Evolutionary conservation across 2,329 filamentous ascomycete species (phyloP).

Genomic region (Trichoderma gracile): DNA sequence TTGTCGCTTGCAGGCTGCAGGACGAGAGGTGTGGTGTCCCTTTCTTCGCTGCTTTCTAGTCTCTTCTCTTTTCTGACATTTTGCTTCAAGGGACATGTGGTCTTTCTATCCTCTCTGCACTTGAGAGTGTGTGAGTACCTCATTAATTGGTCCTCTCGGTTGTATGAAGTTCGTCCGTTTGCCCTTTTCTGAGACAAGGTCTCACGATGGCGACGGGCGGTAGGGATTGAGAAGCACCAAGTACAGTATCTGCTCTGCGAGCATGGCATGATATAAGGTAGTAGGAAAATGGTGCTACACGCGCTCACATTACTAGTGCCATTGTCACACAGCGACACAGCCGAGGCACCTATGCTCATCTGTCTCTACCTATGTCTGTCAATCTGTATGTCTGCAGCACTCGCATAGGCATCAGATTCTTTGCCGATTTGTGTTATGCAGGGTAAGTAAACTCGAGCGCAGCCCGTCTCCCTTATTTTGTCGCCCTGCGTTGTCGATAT

Average conservation of each 20-base stretch:
- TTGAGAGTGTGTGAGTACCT: neutral
- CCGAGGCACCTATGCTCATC: too few species aligned
- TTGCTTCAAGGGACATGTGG: too few species aligned
- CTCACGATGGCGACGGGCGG: too few species aligned
- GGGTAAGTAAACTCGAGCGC: neutral
- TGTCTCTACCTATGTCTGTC: too few species aligned
- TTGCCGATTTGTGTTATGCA: neutral
- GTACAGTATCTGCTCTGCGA: neutral
- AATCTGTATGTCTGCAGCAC: neutral
- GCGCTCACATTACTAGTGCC: too few species aligned
- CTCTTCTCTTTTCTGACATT: neutral
- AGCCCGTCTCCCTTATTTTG: constrained; percentile 4
- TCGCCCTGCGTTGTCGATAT: neutral
- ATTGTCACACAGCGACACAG: too few species aligned
- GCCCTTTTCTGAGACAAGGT: neutral
- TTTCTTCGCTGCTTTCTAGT: neutral
- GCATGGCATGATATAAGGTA: neutral
- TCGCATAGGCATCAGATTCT: neutral
- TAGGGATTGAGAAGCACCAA: too few species aligned
- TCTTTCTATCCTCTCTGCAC: too few species aligned
- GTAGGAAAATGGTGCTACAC: too few species aligned
- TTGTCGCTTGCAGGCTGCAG: neutral
- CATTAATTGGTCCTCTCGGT: neutral
- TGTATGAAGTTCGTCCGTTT: neutral
- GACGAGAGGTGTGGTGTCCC: neutral